Evolutionary conservation across 352 stramenopile genomes (phyloP), one percentile per base, ranked within the genome.

Genomic region (Phytophthora ohioensis): DNA sequence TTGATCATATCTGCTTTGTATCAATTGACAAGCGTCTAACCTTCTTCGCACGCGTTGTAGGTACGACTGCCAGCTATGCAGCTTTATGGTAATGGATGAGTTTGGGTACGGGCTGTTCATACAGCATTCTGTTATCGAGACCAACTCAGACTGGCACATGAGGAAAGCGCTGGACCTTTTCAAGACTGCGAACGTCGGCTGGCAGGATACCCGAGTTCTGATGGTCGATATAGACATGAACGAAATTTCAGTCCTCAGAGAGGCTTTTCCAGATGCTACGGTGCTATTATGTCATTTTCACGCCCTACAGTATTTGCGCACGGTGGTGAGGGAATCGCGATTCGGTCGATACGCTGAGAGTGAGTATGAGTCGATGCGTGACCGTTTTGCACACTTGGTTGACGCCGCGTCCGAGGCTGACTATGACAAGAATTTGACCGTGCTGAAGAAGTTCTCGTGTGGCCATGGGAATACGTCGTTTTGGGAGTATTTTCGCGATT

Each of bases 221-320:
- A 48, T 59, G n/a, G 52, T 59, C 0, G 52, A 59, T 21, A 59
- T 39, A 17, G 52, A 59, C 36, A 58, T 47, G 35, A 58, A 58
- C 17, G 51, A 58, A 35, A 17, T 58, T 35, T 11, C 17, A 3
- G 42, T 6, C 13, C 17, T 56, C 7, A 32, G 0, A 43, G 32
- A 43, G 12, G 4, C 2, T 0, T 56, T 35, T 46, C 51, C 51
- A 45, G 8, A 46, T 10, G 13, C 51, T 4, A 39, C 34, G 3
- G 34, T 57, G 3, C 4, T 45, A n/a, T n/a, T 57, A 3, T 57
- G 32, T 15, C 34, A 35, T 32, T 56, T 42, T 8, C 7, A 41
- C 3, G 30, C 4, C 4, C 13, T 56, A 34, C 27, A 45, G 49
- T 13, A 47, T 17, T 21, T 36, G 32, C 13, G 36, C 42, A 56